Evolutionary conservation across 306 rosid species (phyloP).

Genomic region (Aeschynomene evenia): DNA sequence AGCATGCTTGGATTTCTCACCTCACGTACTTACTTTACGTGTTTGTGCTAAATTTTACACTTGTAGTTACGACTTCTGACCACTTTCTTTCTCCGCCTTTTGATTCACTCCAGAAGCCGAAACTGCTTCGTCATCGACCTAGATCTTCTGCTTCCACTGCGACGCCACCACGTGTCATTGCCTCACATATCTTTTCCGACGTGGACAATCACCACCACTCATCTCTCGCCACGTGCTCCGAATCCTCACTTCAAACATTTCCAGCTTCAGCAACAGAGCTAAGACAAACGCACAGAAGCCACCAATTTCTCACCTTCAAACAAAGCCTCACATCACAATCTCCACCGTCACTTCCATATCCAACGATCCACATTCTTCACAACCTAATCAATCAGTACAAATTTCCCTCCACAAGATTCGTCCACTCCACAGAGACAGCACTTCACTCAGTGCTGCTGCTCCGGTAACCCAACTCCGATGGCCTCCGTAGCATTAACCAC

Average conservation of each 20-base stretch:
- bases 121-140: too few species aligned
- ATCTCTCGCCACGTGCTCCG: conserved; percentile 6
- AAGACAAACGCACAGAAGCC: not conserved
- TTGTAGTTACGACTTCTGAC: too few species aligned
- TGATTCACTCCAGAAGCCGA: too few species aligned
- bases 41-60: too few species aligned
- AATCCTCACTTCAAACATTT: not conserved
- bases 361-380: conserved; percentile 30
- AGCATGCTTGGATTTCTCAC: too few species aligned
- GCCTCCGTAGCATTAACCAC: conserved; percentile 71
- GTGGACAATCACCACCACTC: not conserved
- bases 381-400: not conserved
- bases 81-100: too few species aligned
- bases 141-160: not conserved
- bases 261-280: conserved; percentile 27
- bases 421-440: not conserved
- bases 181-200: not conserved
- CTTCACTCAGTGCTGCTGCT: not conserved
- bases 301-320: conserved; percentile 36
- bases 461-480: conserved; percentile 35
- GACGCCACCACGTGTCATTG: not conserved
- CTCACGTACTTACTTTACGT: too few species aligned
- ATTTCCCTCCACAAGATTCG: conserved; percentile 10
- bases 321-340: conserved; percentile 36
- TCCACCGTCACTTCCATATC: conserved; percentile 43